phyloP scores from a whole-genome alignment of 345 rosid genomes.

The Ailanthus altissimus region DNA sequence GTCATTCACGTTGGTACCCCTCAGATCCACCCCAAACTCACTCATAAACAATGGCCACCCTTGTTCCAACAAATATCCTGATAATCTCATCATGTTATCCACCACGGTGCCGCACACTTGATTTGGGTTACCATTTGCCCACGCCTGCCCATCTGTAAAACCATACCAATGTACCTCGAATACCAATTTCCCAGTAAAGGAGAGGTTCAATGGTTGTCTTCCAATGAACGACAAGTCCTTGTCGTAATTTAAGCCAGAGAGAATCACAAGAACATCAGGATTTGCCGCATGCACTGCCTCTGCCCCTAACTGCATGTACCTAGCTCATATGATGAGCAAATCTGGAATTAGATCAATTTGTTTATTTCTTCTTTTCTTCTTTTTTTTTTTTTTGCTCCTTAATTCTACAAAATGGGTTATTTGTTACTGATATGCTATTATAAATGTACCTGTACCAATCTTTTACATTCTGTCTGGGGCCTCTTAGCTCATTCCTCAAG shows the following conservation, averaged over 20 bases:
- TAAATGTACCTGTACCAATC: constrained; percentile 82
- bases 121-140: constrained; percentile 71
- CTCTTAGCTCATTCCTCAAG: constrained; percentile 93
- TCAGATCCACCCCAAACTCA: constrained; percentile 76
- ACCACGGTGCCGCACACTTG: constrained; percentile 69
- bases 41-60: constrained; percentile 77
- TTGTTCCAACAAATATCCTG: constrained; percentile 61
- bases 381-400: background rate
- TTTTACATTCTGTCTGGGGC: constrained; percentile 65
- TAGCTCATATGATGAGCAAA: constrained; percentile 21
- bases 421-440: background rate
- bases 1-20: constrained; percentile 63
- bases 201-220: constrained; percentile 44
- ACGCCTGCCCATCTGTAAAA: constrained; percentile 68
- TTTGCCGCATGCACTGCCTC: constrained; percentile 88
- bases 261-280: constrained; percentile 82
- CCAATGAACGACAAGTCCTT: constrained; percentile 63
- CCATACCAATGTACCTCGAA: constrained; percentile 89
- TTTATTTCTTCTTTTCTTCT: too few species aligned
- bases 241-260: constrained; percentile 83
- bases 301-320: constrained; percentile 87
- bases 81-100: constrained; percentile 48
- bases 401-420: background rate
- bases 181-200: constrained; percentile 65
- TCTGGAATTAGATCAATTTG: background rate